These are phyloP conservation scores for Kluyveromyces nonfermentans DNA, from an alignment of 805 yeast genomes.

Conservation along the genomic window DNA sequence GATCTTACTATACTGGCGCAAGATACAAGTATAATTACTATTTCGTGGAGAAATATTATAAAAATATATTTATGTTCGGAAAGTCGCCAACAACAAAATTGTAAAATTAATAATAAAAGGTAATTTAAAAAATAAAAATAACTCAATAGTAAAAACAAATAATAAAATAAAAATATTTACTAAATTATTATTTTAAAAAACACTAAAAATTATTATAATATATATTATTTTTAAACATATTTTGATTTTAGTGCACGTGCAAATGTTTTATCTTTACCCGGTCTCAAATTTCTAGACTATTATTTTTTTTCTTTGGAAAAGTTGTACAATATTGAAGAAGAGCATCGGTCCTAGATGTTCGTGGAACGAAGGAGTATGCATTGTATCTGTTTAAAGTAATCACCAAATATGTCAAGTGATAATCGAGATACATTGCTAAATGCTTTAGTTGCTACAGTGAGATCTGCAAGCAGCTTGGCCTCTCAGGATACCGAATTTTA, in stretches of 20 bases:
- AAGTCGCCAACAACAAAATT: too few relatives aligned
- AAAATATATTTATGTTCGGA: neutral
- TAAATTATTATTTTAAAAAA: too few relatives aligned
- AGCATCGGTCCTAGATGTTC: neutral
- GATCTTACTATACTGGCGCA: too few relatives aligned
- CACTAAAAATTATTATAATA: too few relatives aligned
- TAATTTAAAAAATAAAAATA: too few relatives aligned
- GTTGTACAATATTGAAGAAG: neutral
- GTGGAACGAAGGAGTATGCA: too few relatives aligned
- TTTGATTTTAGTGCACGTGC: neutral
- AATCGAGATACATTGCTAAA: slow-evolving; percentile 26
- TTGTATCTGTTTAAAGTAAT: too few relatives aligned
- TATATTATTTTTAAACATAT: too few relatives aligned
- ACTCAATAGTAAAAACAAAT: neutral
- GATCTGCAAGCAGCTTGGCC: slow-evolving; percentile 61
- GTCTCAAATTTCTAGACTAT: neutral
- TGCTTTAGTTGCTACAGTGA: slow-evolving; percentile 44
- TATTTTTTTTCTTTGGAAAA: neutral
- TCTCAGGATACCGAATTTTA: slow-evolving; percentile 77
- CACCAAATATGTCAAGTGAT: neutral
- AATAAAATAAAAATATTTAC: too few relatives aligned
- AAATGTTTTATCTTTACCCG: neutral
- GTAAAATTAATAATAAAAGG: too few relatives aligned
- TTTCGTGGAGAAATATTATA: too few relatives aligned
- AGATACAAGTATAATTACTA: too few relatives aligned